Evolutionary conservation across 805 yeast species (phyloP).

Genomic region (Kazachstania africana): DNA sequence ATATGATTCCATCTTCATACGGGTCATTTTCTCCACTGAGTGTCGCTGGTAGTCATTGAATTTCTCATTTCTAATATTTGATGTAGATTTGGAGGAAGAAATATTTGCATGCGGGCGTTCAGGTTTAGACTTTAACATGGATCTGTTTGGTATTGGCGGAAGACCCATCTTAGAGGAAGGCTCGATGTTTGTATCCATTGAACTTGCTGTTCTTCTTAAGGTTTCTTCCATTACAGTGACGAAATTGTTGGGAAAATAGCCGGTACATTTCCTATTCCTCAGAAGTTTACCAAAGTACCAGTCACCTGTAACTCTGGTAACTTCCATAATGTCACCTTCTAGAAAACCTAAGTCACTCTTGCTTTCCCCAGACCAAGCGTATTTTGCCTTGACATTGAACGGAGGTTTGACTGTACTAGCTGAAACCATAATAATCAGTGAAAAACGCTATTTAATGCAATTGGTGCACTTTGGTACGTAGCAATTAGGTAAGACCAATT

Average conservation of each 20-base stretch:
- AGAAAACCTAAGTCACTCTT: slow-evolving; percentile 85
- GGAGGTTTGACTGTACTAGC: too few relatives aligned
- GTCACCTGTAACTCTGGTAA: slow-evolving; percentile 72
- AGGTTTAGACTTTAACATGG: too few relatives aligned
- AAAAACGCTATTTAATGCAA: too few relatives aligned
- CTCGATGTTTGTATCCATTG: too few relatives aligned
- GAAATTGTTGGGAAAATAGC: slow-evolving; percentile 80
- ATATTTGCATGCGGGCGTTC: too few relatives aligned
- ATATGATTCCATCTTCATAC: background rate
- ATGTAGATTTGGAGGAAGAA: background rate
- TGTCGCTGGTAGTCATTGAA: too few relatives aligned
- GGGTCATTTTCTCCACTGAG: too few relatives aligned
- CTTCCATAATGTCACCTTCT: slow-evolving; percentile 88
- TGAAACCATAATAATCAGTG: background rate
- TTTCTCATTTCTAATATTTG: too few relatives aligned
- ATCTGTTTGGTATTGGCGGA: slow-evolving; percentile 2
- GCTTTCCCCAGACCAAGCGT: slow-evolving; percentile 90
- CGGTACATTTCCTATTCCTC: slow-evolving; percentile 64
- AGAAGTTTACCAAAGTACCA: slow-evolving; percentile 84
- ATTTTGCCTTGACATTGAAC: slow-evolving; percentile 67
- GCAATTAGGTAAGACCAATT: too few relatives aligned
- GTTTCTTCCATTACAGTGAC: slow-evolving; percentile 44
- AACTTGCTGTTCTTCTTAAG: background rate
- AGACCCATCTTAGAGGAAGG: too few relatives aligned
- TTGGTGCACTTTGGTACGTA: too few relatives aligned